Percentiles rank a stretch among this genome's conserved stretches.
Evolutionary conservation across 176 grass and related monocot species (phyloP).

Genomic region (Coix lacrymajobi): DNA sequence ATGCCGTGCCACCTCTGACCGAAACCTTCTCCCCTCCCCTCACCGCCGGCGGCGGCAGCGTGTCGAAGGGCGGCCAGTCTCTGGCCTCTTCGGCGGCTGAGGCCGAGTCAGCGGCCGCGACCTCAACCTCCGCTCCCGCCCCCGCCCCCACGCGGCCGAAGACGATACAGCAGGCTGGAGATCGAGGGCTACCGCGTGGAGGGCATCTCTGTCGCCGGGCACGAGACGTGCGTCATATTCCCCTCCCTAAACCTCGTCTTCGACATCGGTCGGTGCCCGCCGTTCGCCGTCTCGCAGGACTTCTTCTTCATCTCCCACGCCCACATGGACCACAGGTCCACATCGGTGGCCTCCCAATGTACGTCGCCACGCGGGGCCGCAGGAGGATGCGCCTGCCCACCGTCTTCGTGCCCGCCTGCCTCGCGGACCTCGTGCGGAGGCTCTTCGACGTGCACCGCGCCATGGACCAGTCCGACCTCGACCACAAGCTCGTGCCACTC

Average conservation of each 20-base stretch:
- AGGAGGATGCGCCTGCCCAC: conserved; percentile 71
- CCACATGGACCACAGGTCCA: conserved; percentile 97
- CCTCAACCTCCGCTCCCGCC: too few relatives aligned
- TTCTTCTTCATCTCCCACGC: conserved; percentile 95
- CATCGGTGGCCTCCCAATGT: conserved; percentile 89
- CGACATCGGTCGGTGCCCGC: conserved; percentile 95
- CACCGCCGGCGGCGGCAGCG: too few relatives aligned
- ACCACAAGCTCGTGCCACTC: conserved; percentile 67
- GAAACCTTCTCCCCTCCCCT: too few relatives aligned
- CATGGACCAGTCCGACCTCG: conserved; percentile 93
- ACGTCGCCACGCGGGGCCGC: conserved; percentile 83
- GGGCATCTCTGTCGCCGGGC: too few relatives aligned
- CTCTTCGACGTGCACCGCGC: conserved; percentile 86
- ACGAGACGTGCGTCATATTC: conserved; percentile 88
- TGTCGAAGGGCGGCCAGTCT: too few relatives aligned
- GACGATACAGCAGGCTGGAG: too few relatives aligned
- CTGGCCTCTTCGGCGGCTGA: too few relatives aligned
- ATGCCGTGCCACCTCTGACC: too few relatives aligned
- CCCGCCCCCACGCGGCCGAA: too few relatives aligned
- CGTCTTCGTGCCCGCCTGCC: conserved; percentile 75
- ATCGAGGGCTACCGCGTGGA: too few relatives aligned
- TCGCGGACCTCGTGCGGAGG: conserved; percentile 58
- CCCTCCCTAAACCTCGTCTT: conserved; percentile 79
- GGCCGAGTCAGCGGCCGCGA: too few relatives aligned
- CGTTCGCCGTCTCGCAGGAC: conserved; percentile 82